A percentile compares a stretch with the other conserved stretches of the same genome.
These are phyloP conservation scores for Gaultheria prostrata DNA, from an alignment of 148 eudicot genomes.

Conservation along the genomic window DNA sequence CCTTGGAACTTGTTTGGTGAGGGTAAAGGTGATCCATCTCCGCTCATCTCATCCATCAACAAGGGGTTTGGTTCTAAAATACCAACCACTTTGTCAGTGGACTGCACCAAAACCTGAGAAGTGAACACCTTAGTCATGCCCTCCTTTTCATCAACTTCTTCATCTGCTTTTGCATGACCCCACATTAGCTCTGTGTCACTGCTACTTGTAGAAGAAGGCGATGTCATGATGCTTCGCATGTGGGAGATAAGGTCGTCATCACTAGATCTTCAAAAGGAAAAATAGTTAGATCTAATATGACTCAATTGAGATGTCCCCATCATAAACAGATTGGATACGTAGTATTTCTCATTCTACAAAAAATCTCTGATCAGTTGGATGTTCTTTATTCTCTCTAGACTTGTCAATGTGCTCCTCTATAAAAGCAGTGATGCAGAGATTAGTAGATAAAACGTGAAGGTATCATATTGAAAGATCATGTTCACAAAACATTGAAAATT, in stretches of 20 bases:
- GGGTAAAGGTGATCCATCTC: conserved; percentile 25
- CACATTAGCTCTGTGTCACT: conserved; percentile 17
- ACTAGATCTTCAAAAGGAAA: conserved; percentile 36
- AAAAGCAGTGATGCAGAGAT: neutral
- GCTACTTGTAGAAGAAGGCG: conserved; percentile 27
- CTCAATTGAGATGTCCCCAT: conserved; percentile 11
- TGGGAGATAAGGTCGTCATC: conserved; percentile 32
- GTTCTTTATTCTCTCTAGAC: neutral
- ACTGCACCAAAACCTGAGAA: conserved; percentile 34
- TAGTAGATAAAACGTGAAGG: neutral
- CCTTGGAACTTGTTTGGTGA: conserved; percentile 9
- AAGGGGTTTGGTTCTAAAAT: conserved; percentile 12
- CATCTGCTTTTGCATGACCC: conserved; percentile 22
- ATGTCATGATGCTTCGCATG: conserved; percentile 18
- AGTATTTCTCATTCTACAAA: neutral
- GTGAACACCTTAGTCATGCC: conserved; percentile 17
- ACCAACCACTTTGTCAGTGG: conserved; percentile 33
- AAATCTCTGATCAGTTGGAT: neutral
- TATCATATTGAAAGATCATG: neutral
- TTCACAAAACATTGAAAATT: conserved; percentile 7
- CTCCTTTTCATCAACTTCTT: conserved; percentile 23
- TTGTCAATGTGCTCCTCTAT: neutral
- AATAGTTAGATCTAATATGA: conserved; percentile 26
- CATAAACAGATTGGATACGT: neutral
- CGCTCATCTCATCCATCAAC: conserved; percentile 15